phyloP scores from a whole-genome alignment of 371 early-diverging fungal genomes.

The Mucor sp. region DNA sequence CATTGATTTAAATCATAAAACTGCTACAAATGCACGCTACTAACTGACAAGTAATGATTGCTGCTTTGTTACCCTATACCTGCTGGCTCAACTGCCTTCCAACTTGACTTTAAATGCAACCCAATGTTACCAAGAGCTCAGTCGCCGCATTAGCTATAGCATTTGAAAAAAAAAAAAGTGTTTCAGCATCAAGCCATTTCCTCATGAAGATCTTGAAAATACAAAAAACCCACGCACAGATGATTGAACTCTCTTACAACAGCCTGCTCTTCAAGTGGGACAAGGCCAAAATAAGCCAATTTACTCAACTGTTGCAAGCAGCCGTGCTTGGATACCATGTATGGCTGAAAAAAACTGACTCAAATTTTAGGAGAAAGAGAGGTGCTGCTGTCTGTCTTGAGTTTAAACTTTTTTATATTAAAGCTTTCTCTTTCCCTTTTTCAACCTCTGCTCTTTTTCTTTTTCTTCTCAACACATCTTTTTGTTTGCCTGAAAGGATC shows the following conservation, averaged over 20 bases:
- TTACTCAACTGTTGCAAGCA: neutral
- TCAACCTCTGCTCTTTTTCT: slow-evolving; percentile 7
- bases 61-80: too few relatives aligned
- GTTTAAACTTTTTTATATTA: neutral
- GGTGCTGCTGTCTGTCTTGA: neutral
- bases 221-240: neutral
- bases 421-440: slow-evolving; percentile 5
- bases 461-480: slow-evolving; percentile 3
- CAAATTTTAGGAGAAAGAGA: neutral
- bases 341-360: slow-evolving; percentile 8
- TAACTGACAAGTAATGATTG: too few relatives aligned
- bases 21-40: too few relatives aligned
- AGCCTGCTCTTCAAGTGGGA: neutral
- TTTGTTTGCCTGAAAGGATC: slow-evolving; percentile 3
- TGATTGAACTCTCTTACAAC: neutral
- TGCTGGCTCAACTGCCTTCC: too few relatives aligned
- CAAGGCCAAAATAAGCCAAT: neutral
- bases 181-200: too few relatives aligned
- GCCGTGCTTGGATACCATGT: slow-evolving; percentile 1
- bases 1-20: too few relatives aligned
- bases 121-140: too few relatives aligned
- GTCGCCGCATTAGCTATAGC: too few relatives aligned
- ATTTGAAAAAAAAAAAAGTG: too few relatives aligned
- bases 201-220: too few relatives aligned
- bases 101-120: too few relatives aligned